phyloP scores from a whole-genome alignment of 2,329 filamentous ascomycete species.

The Apiospora saccharicola region DNA sequence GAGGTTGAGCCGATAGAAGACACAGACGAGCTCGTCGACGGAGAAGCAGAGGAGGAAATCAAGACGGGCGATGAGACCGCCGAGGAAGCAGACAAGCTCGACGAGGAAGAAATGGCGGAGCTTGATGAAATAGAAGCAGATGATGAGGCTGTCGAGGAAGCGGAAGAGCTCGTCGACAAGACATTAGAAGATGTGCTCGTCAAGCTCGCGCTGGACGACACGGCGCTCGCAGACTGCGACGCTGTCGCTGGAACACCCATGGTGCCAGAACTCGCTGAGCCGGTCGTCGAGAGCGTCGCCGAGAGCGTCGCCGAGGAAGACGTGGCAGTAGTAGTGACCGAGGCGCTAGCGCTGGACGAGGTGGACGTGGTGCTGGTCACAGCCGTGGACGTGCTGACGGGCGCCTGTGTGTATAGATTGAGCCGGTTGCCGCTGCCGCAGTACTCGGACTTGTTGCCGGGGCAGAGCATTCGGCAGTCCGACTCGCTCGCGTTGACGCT shows the following conservation, averaged over 20 bases:
- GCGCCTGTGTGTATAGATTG: slow-evolving; percentile 31
- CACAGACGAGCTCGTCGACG: neutral
- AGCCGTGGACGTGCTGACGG: slow-evolving; percentile 28
- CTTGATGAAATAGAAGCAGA: no score
- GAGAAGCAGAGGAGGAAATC: neutral
- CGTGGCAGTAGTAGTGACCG: neutral
- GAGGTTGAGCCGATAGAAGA: neutral
- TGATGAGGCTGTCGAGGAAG: neutral
- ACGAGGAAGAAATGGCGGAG: neutral
- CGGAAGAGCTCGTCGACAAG: neutral
- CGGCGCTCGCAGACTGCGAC: neutral
- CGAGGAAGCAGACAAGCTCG: neutral
- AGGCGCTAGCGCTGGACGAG: neutral
- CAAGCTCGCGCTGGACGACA: neutral
- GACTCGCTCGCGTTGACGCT: slow-evolving; percentile 27
- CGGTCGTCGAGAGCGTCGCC: neutral
- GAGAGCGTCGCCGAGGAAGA: no score
- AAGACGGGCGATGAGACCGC: neutral
- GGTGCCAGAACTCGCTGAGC: neutral
- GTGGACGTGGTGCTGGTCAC: slow-evolving; percentile 27
- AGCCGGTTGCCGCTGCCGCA: slow-evolving; percentile 38
- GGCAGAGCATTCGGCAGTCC: slow-evolving; percentile 36
- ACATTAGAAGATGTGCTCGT: neutral
- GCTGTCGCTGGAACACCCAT: neutral
- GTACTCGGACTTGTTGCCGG: slow-evolving; percentile 32